A percentile compares a stretch with the other conserved stretches of the same genome.
Evolutionary conservation across 805 yeast genomes (phyloP).

Genomic region (Monosporozyma solicola): DNA sequence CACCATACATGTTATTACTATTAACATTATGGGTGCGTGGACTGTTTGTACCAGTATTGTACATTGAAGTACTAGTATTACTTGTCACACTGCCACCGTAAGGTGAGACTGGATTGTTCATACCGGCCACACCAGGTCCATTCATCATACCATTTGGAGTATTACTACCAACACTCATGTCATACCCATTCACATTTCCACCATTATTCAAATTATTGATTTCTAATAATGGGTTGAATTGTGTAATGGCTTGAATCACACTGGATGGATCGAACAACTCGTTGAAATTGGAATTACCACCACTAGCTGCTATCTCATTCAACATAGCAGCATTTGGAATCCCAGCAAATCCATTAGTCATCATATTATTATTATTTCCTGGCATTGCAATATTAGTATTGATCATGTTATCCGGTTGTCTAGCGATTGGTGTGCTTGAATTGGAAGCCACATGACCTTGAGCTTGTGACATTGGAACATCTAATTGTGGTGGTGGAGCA

Average conservation of each 20-base stretch:
- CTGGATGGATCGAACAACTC: slow-evolving; percentile 24
- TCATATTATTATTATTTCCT: background rate
- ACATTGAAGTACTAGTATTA: background rate
- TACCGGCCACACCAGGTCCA: background rate
- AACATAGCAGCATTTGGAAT: slow-evolving; percentile 1
- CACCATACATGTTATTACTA: background rate
- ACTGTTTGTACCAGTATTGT: background rate
- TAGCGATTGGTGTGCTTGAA: background rate
- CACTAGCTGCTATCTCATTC: background rate
- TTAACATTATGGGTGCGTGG: background rate
- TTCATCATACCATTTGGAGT: slow-evolving; percentile 1
- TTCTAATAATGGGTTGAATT: slow-evolving; percentile 4
- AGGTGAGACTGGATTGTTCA: background rate
- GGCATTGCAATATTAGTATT: background rate
- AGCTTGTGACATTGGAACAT: background rate
- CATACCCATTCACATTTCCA: background rate
- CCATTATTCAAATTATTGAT: slow-evolving; percentile 2
- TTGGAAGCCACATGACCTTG: background rate
- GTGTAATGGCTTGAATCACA: slow-evolving; percentile 21
- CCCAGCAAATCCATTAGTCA: background rate
- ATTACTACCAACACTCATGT: background rate
- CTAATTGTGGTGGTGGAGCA: background rate
- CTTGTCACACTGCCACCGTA: background rate
- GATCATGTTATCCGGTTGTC: slow-evolving; percentile 1
- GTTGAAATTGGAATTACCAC: slow-evolving; percentile 2